Evolutionary conservation across 176 grass and related monocot genomes (phyloP).

Genomic region (Panicum miliaceum): DNA sequence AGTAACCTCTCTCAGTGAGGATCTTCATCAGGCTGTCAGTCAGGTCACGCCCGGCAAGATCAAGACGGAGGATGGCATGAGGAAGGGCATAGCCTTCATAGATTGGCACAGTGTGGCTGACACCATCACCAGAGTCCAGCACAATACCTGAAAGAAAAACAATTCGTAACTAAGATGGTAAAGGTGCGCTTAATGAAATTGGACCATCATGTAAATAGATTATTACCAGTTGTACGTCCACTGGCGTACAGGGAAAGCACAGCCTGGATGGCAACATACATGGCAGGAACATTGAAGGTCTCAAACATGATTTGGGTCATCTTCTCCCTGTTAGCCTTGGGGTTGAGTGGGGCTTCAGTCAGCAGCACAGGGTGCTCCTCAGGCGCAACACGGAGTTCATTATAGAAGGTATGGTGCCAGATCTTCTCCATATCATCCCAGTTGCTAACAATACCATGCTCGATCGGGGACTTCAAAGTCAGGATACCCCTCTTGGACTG

Average conservation of each 20-base stretch:
- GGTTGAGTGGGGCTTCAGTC: slow-evolving; percentile 57
- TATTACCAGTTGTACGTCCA: slow-evolving; percentile 53
- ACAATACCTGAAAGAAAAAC: slow-evolving; percentile 42
- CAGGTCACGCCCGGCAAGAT: slow-evolving; percentile 55
- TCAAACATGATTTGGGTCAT: slow-evolving; percentile 61
- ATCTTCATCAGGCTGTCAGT: slow-evolving; percentile 58
- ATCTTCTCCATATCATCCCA: slow-evolving; percentile 65
- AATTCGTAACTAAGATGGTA: not conserved
- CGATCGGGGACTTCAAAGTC: slow-evolving; percentile 49
- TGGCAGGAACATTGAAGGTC: slow-evolving; percentile 58
- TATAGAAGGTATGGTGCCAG: slow-evolving; percentile 56
- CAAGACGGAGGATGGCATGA: slow-evolving; percentile 54
- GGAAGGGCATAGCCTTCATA: slow-evolving; percentile 55
- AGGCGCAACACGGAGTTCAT: slow-evolving; percentile 52
- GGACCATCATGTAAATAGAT: not conserved
- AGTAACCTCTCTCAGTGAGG: slow-evolving; percentile 55
- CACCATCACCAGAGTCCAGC: slow-evolving; percentile 53
- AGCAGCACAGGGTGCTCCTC: slow-evolving; percentile 59
- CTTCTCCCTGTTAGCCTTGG: slow-evolving; percentile 59
- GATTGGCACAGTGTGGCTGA: slow-evolving; percentile 52
- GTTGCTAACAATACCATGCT: slow-evolving; percentile 55
- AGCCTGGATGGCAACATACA: slow-evolving; percentile 58
- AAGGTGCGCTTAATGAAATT: not conserved
- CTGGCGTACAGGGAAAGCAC: slow-evolving; percentile 58
- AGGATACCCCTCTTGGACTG: slow-evolving; percentile 61